These are phyloP conservation scores for Triangularia verruculosa DNA, from an alignment of 2,329 filamentous ascomycete genomes.

Conservation along the genomic window DNA sequence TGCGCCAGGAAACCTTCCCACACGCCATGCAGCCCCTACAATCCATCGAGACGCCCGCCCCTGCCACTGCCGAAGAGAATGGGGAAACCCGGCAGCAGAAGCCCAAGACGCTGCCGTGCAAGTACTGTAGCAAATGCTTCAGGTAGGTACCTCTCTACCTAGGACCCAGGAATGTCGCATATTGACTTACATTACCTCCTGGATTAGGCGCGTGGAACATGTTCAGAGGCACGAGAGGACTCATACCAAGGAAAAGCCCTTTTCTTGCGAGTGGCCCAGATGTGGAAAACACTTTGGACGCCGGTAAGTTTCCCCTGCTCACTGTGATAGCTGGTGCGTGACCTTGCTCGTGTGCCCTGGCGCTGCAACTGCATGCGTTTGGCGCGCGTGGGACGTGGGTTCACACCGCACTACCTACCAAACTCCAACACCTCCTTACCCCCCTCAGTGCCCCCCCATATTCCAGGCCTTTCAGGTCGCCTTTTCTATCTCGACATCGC, in stretches of 20 bases:
- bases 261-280: slow-evolving; percentile 56
- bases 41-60: slow-evolving; percentile 48
- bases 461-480: background rate
- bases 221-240: slow-evolving; percentile 62
- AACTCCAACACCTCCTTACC: background rate
- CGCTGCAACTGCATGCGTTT: background rate
- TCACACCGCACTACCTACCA: slow-evolving; percentile 4
- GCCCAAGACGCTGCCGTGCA: slow-evolving; percentile 60
- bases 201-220: slow-evolving; percentile 59
- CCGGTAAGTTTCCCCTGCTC: slow-evolving; percentile 45
- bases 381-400: background rate
- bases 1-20: slow-evolving; percentile 13
- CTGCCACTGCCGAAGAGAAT: slow-evolving; percentile 43
- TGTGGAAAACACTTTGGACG: slow-evolving; percentile 63
- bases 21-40: slow-evolving; percentile 50
- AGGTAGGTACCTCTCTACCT: slow-evolving; percentile 45
- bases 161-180: slow-evolving; percentile 26
- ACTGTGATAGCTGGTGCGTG: background rate
- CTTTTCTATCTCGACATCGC: background rate
- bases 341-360: background rate
- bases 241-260: slow-evolving; percentile 64
- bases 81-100: slow-evolving; percentile 55
- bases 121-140: slow-evolving; percentile 62
- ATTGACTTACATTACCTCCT: slow-evolving; percentile 42
- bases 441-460: slow-evolving; percentile 5